A percentile compares a stretch with the other conserved stretches of the same genome.
These are phyloP conservation scores for Agrocybe praecox DNA, from an alignment of 768 basidiomycete species.

Conservation along the genomic window DNA sequence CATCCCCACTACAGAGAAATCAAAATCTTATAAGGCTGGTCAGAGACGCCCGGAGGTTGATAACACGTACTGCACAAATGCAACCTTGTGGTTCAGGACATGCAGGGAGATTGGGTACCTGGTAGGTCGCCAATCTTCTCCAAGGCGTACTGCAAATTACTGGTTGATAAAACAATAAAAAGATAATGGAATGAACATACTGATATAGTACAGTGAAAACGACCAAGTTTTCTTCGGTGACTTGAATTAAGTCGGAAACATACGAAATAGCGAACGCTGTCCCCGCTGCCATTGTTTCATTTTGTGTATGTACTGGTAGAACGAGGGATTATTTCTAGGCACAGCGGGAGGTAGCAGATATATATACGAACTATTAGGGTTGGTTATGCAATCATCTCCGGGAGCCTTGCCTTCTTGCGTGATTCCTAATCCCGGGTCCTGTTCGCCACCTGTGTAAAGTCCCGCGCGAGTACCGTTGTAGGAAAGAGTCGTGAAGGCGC, in stretches of 20 bases:
- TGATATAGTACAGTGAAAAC: conserved; percentile 43
- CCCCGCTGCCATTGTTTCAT: conserved; percentile 47
- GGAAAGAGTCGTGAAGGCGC: conserved; percentile 42
- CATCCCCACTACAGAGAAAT: conserved; percentile 38
- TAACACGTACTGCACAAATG: conserved; percentile 40
- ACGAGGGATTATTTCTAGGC: neutral
- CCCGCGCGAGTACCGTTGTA: conserved; percentile 28
- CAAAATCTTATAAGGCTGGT: neutral
- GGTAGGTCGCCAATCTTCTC: conserved; percentile 42
- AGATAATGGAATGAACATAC: conserved; percentile 21
- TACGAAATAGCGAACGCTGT: conserved; percentile 50
- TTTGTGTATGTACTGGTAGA: conserved; percentile 44
- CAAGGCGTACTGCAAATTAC: conserved; percentile 38
- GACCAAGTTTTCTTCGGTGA: conserved; percentile 44
- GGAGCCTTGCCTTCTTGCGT: conserved; percentile 24
- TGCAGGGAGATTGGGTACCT: conserved; percentile 43
- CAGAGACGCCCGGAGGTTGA: neutral
- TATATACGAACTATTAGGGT: conserved; percentile 36
- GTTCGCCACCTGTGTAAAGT: conserved; percentile 34
- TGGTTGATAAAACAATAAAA: neutral
- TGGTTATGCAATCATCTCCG: conserved; percentile 32
- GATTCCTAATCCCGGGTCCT: conserved; percentile 31
- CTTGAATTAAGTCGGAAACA: conserved; percentile 37
- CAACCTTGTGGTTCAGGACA: conserved; percentile 42
- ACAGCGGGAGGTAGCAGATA: neutral